A percentile compares a stretch with the other conserved stretches of the same genome.
Evolutionary conservation across 108 stramenopile species (phyloP).

Genomic region (Chaetoceros tenuissimus): DNA sequence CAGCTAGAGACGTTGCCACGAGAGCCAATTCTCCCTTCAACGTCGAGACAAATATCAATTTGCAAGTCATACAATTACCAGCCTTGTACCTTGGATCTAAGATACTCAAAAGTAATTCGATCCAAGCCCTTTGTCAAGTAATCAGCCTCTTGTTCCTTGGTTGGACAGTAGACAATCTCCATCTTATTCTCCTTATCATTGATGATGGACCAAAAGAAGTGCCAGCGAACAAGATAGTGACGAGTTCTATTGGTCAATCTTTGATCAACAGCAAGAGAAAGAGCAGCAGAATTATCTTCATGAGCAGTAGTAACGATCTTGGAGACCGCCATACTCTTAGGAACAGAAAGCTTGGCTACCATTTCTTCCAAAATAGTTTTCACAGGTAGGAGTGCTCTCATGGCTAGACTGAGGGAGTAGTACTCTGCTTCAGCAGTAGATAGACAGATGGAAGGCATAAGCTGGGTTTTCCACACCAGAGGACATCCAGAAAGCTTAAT

Average conservation of each 20-base stretch:
- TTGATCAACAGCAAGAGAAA: slow-evolving; percentile 17
- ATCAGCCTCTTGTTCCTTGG: neutral
- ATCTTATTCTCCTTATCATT: neutral
- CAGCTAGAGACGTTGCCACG: neutral
- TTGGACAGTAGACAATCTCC: neutral
- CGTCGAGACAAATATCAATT: neutral
- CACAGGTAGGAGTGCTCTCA: slow-evolving; percentile 10
- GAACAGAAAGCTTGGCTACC: neutral
- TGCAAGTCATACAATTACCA: neutral
- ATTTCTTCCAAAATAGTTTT: slow-evolving; percentile 9
- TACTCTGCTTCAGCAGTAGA: slow-evolving; percentile 42
- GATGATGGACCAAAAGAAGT: slow-evolving; percentile 15
- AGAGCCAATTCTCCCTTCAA: neutral
- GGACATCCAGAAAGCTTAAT: slow-evolving; percentile 23
- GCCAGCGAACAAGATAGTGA: slow-evolving; percentile 16
- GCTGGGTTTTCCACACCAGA: slow-evolving; percentile 31
- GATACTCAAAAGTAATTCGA: neutral
- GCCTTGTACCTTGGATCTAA: neutral
- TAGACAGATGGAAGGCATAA: slow-evolving; percentile 28
- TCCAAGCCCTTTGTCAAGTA: neutral
- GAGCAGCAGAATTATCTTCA: slow-evolving; percentile 20
- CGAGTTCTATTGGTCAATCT: slow-evolving; percentile 16
- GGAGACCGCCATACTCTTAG: neutral
- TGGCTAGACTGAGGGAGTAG: slow-evolving; percentile 1
- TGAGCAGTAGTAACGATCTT: slow-evolving; percentile 5